Percentiles rank a stretch among this genome's conserved stretches.
These are phyloP conservation scores for Amphicarpaea edgeworthii DNA, from an alignment of 306 rosid genomes.

Conservation along the genomic window DNA sequence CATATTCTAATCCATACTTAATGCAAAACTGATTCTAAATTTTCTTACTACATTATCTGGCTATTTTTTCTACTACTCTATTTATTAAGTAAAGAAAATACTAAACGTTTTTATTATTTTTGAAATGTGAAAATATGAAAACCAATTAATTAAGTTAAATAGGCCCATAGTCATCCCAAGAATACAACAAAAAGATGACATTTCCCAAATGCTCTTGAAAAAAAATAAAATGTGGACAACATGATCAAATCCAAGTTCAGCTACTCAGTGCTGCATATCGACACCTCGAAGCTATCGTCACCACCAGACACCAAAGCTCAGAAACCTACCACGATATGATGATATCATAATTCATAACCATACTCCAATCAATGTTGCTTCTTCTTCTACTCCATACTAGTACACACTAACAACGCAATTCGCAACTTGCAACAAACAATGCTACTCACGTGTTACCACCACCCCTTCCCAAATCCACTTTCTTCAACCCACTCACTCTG, in stretches of 20 bases:
- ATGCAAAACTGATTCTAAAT: too few species aligned
- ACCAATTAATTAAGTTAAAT: too few species aligned
- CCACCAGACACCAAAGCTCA: not conserved
- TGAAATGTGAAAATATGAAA: too few species aligned
- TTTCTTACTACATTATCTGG: too few species aligned
- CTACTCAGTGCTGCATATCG: not conserved
- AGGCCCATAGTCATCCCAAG: too few species aligned
- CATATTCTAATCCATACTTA: too few species aligned
- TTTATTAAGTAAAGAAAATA: too few species aligned
- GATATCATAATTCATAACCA: not conserved
- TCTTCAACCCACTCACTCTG: not conserved
- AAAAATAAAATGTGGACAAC: not conserved
- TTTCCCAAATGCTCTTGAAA: not conserved
- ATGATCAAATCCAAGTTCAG: not conserved
- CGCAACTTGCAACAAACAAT: slow-evolving; percentile 44
- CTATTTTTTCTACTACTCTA: too few species aligned
- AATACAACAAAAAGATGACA: not conserved
- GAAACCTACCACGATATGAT: not conserved
- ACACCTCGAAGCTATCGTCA: slow-evolving; percentile 23
- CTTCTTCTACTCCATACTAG: slow-evolving; percentile 15
- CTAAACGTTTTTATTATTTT: too few species aligned
- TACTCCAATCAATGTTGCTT: slow-evolving; percentile 17
- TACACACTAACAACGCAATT: not conserved
- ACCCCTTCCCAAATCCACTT: not conserved
- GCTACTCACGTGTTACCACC: slow-evolving; percentile 57